Conservation (phyloP, 305 asterid genomes). For the Fraxinus paxiana region DNA sequence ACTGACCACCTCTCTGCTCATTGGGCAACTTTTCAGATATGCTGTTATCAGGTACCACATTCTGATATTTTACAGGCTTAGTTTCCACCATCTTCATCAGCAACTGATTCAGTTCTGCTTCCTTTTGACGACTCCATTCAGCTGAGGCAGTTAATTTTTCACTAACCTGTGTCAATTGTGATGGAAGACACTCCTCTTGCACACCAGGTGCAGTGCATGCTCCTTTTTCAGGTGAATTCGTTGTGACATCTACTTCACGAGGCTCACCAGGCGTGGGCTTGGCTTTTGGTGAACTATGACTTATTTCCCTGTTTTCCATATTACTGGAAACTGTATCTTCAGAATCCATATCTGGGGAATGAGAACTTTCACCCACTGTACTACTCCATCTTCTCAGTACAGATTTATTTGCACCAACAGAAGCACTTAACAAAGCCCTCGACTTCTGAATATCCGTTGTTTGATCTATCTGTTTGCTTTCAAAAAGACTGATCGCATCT, state of each 20-base stretch:
- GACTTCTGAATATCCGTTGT: conserved; percentile 54
- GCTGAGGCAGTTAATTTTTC: conserved; percentile 55
- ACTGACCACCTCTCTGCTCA: conserved; percentile 59
- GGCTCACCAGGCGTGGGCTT: conserved; percentile 37
- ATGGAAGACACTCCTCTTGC: conserved; percentile 39
- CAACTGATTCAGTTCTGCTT: conserved; percentile 81
- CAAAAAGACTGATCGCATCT: conserved; percentile 89
- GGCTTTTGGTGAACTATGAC: conserved; percentile 29
- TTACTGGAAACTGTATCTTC: conserved; percentile 28
- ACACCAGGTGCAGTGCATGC: conserved; percentile 22
- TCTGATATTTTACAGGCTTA: conserved; percentile 55
- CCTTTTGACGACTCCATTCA: conserved; percentile 89
- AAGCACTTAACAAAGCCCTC: conserved; percentile 41
- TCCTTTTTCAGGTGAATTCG: conserved; percentile 36
- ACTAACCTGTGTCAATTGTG: conserved; percentile 34
- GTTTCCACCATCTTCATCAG: conserved; percentile 87
- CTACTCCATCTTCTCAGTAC: conserved; percentile 97
- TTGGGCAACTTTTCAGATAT: conserved; percentile 54
- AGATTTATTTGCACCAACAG: conserved; percentile 61
- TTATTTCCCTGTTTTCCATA: conserved; percentile 31
- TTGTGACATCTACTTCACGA: conserved; percentile 32
- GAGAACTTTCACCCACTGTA: conserved; percentile 56
- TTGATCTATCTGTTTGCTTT: conserved; percentile 81
- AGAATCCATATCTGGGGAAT: conserved; percentile 31
- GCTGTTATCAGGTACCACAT: conserved; percentile 33